Evolutionary conservation across 805 yeast species (phyloP), one percentile per base, ranked within the genome.

Genomic region (Pichia manshurica): DNA sequence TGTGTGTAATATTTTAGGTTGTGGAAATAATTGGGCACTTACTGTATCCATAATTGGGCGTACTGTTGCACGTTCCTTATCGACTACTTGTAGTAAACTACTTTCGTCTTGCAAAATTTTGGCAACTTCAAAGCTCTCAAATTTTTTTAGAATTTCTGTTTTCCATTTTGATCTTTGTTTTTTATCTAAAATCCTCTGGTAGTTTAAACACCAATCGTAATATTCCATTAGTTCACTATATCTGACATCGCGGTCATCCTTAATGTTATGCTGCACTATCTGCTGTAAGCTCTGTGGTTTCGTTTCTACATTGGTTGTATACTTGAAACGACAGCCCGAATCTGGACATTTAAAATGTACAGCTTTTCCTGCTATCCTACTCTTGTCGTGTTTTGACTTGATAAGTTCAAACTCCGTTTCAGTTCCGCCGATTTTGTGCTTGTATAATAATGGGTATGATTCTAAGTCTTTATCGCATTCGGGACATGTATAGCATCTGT

Each of bases 271-370:
- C 13, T 44, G 50, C 15, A 69, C 52, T 10, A 69, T 66, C 2
- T 59, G 53, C 5, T 50, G 38, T 36, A 76, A 51, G 6, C 78
- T 63, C 42, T 64, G 70, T 1, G 79, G 79, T 45, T 65, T 71
- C 19, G 60, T 56, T 7, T 74, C 63, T 4, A 66, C 47, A 1
- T 63, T 66, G 1, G 79, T 70, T n/a, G 53, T 46, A 46, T 65
- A 75, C 16, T 53, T 47, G 48, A 65, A 75, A 0, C 12, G 25
- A 59, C 67, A 76, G 2, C 48, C 39, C 51, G 77, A 69, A 42
- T 47, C 54, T 3, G 53, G 50, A 56, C 81, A 76, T 13, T 51
- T 53, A 46, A 75, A 72, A 7, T 44, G 46, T 49, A 74, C 75
- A 2, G 60, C 46, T 52, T 72, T 74, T 15, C 62, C 61, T 17